phyloP scores from a whole-genome alignment of 441 rosid genomes.

The Erodium texanum region DNA sequence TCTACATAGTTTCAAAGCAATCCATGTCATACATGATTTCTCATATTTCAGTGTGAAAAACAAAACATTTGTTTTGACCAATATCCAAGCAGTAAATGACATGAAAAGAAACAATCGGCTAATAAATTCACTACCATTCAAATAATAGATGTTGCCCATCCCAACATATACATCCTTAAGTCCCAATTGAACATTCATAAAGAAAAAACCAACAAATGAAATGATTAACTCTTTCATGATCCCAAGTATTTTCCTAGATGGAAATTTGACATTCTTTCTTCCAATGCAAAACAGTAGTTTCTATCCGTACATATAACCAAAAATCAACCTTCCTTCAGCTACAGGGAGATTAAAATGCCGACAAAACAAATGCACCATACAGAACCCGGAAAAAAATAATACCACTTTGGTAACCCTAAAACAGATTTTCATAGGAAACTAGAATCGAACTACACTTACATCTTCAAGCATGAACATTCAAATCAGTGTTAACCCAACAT shows the following conservation, averaged over 20 bases:
- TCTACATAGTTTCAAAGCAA: background rate
- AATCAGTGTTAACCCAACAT: background rate
- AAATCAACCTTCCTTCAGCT: background rate
- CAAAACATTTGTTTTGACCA: too few relatives aligned
- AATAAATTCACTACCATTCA: too few relatives aligned
- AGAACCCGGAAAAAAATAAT: too few relatives aligned
- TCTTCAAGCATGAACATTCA: background rate
- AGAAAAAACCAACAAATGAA: background rate
- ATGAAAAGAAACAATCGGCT: too few relatives aligned
- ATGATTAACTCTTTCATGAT: constrained; percentile 1
- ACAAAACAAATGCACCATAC: background rate
- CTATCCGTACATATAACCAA: background rate
- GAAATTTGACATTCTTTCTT: background rate
- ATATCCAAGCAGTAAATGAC: too few relatives aligned
- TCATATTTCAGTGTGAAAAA: background rate
- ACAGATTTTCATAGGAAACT: background rate
- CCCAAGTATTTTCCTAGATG: background rate
- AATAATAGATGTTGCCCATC: too few relatives aligned
- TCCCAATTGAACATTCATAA: background rate
- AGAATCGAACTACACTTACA: background rate
- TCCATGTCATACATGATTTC: background rate
- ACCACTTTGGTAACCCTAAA: background rate
- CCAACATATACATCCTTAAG: too few relatives aligned
- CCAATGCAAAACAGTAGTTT: background rate
- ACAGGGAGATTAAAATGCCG: background rate